These are phyloP conservation scores for Rhynchosporium secalis DNA, from an alignment of 2,329 filamentous ascomycete genomes.

Conservation along the genomic window DNA sequence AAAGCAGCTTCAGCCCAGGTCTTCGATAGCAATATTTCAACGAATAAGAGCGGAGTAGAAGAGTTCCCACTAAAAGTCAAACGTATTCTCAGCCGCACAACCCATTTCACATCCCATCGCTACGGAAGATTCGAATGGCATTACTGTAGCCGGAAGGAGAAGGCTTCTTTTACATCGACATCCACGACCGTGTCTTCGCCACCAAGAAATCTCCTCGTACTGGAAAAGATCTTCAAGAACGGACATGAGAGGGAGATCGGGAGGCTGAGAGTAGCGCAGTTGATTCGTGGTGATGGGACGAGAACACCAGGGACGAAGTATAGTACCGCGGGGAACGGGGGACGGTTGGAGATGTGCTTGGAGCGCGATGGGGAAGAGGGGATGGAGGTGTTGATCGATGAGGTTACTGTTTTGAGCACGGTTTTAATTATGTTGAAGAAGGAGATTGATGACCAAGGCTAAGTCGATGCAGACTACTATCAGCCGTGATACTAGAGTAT, in stretches of 20 bases:
- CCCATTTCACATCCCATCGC: constrained; percentile 48
- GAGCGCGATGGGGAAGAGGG: constrained; percentile 38
- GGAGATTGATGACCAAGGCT: constrained; percentile 52
- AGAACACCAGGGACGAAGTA: constrained; percentile 44
- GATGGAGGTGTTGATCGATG: constrained; percentile 43
- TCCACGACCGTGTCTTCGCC: background rate
- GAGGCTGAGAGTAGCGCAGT: constrained; percentile 43
- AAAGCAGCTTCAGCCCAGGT: background rate
- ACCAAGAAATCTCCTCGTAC: constrained; percentile 47
- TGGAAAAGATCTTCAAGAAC: constrained; percentile 47
- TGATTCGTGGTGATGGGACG: constrained; percentile 45
- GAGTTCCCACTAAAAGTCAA: constrained; percentile 6
- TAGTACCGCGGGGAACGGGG: constrained; percentile 52
- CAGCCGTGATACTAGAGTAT: too few relatives aligned
- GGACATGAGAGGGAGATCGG: constrained; percentile 27
- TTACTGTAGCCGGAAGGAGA: constrained; percentile 52
- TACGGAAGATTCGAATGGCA: constrained; percentile 55
- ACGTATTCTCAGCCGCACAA: constrained; percentile 45
- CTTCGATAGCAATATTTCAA: background rate
- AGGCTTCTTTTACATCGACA: constrained; percentile 7
- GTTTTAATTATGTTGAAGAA: constrained; percentile 64
- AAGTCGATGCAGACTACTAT: too few relatives aligned
- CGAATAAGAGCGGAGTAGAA: background rate
- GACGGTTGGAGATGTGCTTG: constrained; percentile 48
- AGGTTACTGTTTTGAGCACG: constrained; percentile 55